phyloP scores from a whole-genome alignment of 2,329 filamentous ascomycete genomes.

The Cladosporium sp. region DNA sequence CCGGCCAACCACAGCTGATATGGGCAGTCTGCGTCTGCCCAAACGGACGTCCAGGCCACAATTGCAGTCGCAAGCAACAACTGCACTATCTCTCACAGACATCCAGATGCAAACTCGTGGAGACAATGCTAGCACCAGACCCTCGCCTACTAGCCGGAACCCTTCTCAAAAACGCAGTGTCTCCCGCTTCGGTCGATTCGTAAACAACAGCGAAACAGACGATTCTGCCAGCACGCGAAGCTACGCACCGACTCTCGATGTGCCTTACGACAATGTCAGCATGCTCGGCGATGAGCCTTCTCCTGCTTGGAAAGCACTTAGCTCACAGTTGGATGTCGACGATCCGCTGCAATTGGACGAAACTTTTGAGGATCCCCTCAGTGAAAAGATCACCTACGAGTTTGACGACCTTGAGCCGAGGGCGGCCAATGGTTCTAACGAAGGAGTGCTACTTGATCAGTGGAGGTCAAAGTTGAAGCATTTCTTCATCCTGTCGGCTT shows the following conservation, averaged over 20 bases:
- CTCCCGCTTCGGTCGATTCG: slow-evolving; percentile 37
- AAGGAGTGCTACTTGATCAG: slow-evolving; percentile 55
- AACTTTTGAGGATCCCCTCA: slow-evolving; percentile 42
- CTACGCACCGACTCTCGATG: slow-evolving; percentile 58
- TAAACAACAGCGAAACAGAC: slow-evolving; percentile 52
- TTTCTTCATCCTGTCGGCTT: slow-evolving; percentile 91
- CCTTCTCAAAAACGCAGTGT: slow-evolving; percentile 37
- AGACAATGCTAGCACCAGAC: slow-evolving; percentile 17
- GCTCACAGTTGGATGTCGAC: slow-evolving; percentile 53
- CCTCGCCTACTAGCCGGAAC: slow-evolving; percentile 27
- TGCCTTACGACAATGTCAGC: slow-evolving; percentile 71
- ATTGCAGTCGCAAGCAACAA: slow-evolving; percentile 66
- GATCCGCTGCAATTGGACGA: slow-evolving; percentile 57
- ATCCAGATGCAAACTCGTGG: slow-evolving; percentile 73
- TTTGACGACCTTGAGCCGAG: slow-evolving; percentile 69
- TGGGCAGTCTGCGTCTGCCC: slow-evolving; percentile 30
- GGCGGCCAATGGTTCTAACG: slow-evolving; percentile 49
- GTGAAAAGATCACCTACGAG: slow-evolving; percentile 67
- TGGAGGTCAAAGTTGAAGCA: slow-evolving; percentile 97
- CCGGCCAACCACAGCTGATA: slow-evolving; percentile 14
- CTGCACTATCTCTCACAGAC: slow-evolving; percentile 75
- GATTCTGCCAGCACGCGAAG: slow-evolving; percentile 64
- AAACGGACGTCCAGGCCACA: slow-evolving; percentile 36
- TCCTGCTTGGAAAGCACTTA: slow-evolving; percentile 63
- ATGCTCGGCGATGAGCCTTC: slow-evolving; percentile 68